Base-by-base conservation (phyloP, 148 eudicot genomes). In the Talinum fruticosum region DNA sequence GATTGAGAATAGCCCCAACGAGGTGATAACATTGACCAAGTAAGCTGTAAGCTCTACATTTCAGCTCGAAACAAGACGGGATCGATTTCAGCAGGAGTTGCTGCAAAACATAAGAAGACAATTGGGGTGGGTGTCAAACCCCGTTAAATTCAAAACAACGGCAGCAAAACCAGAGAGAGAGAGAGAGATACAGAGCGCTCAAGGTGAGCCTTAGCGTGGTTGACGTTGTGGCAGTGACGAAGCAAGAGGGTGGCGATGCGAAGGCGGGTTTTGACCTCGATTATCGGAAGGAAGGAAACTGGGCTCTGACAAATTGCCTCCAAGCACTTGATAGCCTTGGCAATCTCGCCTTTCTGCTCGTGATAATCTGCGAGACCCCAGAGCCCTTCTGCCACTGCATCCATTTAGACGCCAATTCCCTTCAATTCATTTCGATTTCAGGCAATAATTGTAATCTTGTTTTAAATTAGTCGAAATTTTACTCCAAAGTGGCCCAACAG, bases 11-110 rank as follows among this genome's bases (percentile, higher is more conserved):
- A 41, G 98, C 94, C 79, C 99, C 99, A 45, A 93, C 89, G 18
- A 96, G 97, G 87, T 93, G 97, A 79, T 96, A 93, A 79, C 99
- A 93, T 80, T 93, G 99, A 83, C 95, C 87, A 61, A 96, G 87
- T 62, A 96, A 83, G 86, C 97, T 93, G 82, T 82, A 90, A 29
- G 93, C 90, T 86, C 97, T 90, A 78, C 93, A 93, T 85, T 96
- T 96, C 83, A 96, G 78, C 83, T 96, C 97, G 80, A 96, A 93
- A 86, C 93, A 93, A 2, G 99, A 91, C n/a, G 99, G 98, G 62
- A 96, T 93, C 8, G 98, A 88, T 84, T 91, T 96, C 88, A 96
- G 83, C 51, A 96, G 88, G 71, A 96, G 81, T 91, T 96, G 98
- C 99, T 95, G 97, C 80, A 89, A 73, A 23, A 51, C 53, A 8